Conservation (phyloP, 306 rosid genomes). For the Aeschynomene evenia region DNA sequence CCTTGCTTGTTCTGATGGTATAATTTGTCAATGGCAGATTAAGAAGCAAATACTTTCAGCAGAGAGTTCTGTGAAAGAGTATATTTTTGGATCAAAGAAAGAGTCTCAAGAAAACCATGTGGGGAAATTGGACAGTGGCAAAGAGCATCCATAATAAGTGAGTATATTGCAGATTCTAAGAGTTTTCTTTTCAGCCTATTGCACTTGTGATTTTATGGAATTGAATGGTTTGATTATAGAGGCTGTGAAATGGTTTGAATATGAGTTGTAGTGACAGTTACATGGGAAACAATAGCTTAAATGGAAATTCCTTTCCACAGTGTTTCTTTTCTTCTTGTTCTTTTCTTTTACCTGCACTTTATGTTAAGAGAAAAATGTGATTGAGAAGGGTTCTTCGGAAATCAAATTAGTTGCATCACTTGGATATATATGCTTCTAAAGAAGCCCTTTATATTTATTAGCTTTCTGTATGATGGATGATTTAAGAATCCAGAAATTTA, state of each 20-base stretch:
- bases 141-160: conserved; percentile 49
- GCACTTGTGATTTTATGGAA: conserved; percentile 19
- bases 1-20: conserved; percentile 29
- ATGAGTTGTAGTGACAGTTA: neutral
- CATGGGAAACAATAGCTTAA: neutral
- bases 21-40: conserved; percentile 50
- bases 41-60: conserved; percentile 66
- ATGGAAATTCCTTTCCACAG: too few species aligned
- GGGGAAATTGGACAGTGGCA: conserved; percentile 42
- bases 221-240: conserved; percentile 16
- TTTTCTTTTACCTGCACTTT: neutral
- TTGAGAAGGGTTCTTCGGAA: conserved; percentile 9
- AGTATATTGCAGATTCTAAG: conserved; percentile 25
- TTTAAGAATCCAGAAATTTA: neutral
- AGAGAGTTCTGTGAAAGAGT: conserved; percentile 58
- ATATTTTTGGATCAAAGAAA: conserved; percentile 57
- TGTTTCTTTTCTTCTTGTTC: neutral
- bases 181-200: conserved; percentile 23
- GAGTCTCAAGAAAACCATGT: conserved; percentile 41
- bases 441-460: neutral
- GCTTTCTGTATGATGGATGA: neutral
- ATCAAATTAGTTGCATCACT: neutral
- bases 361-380: neutral
- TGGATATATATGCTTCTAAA: neutral
- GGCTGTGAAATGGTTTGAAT: neutral